phyloP scores from a whole-genome alignment of 148 eudicot species.

The Camellia japonica region DNA sequence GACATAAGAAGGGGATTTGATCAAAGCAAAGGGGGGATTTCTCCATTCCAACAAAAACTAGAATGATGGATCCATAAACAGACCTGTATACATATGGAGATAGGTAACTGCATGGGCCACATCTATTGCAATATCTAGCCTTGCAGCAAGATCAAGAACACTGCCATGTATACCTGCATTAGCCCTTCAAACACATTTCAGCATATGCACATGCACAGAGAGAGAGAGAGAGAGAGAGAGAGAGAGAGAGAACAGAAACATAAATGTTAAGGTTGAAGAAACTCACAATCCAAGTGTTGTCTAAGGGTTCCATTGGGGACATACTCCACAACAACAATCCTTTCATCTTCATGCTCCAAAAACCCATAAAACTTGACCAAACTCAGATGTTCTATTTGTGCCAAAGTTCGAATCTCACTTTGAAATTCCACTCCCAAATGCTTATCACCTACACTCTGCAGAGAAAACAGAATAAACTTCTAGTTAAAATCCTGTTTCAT shows the following conservation, averaged over 20 bases:
- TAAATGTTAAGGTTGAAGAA: neutral
- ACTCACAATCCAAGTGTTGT: slow-evolving; percentile 86
- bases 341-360: slow-evolving; percentile 70
- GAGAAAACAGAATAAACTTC: neutral
- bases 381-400: slow-evolving; percentile 69
- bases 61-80: neutral
- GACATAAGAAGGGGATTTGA: no score
- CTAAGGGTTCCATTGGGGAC: slow-evolving; percentile 89
- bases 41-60: neutral
- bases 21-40: neutral
- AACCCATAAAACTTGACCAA: slow-evolving; percentile 72
- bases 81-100: slow-evolving; percentile 81
- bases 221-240: neutral
- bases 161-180: slow-evolving; percentile 50
- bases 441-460: slow-evolving; percentile 55
- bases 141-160: slow-evolving; percentile 54
- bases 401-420: slow-evolving; percentile 57
- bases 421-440: slow-evolving; percentile 60
- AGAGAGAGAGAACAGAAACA: neutral
- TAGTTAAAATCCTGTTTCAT: neutral
- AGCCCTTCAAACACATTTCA: slow-evolving; percentile 2
- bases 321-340: slow-evolving; percentile 74
- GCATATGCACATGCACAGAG: neutral
- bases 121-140: slow-evolving; percentile 72
- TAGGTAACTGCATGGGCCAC: slow-evolving; percentile 86